These are phyloP conservation scores for Moringa oleifera DNA, from an alignment of 345 rosid genomes.

Conservation along the genomic window DNA sequence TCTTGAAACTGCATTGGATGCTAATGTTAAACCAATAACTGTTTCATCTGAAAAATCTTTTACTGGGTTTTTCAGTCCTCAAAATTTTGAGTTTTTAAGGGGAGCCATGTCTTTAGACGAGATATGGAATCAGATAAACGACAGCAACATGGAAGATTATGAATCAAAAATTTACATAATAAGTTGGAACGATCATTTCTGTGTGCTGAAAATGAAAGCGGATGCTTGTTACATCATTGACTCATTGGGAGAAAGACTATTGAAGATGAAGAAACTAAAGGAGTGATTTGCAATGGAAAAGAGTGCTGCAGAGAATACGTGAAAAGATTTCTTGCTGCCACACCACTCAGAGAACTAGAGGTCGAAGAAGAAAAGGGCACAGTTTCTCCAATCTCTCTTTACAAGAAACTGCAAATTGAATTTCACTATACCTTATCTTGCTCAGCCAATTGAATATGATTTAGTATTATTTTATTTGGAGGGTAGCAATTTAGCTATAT, in stretches of 20 bases:
- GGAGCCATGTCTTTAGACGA: constrained; percentile 50
- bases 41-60: constrained; percentile 30
- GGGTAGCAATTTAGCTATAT: too few species aligned
- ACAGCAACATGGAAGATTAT: not conserved
- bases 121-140: constrained; percentile 37
- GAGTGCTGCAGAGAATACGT: constrained; percentile 59
- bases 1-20: constrained; percentile 9
- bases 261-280: constrained; percentile 32
- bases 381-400: constrained; percentile 25
- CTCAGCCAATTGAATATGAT: too few species aligned
- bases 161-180: constrained; percentile 39
- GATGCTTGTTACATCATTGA: constrained; percentile 45
- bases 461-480: too few species aligned
- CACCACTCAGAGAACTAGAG: constrained; percentile 45
- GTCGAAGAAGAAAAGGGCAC: constrained; percentile 41
- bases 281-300: constrained; percentile 41
- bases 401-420: constrained; percentile 61
- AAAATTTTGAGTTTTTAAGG: constrained; percentile 32
- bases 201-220: constrained; percentile 39
- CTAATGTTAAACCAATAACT: constrained; percentile 28
- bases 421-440: constrained; percentile 25
- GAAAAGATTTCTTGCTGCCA: constrained; percentile 60
- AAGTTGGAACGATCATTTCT: constrained; percentile 76
- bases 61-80: constrained; percentile 48
- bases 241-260: constrained; percentile 55